These are phyloP conservation scores for Scedosporium apiospermum DNA, from an alignment of 2,329 filamentous ascomycete species.

Conservation along the genomic window DNA sequence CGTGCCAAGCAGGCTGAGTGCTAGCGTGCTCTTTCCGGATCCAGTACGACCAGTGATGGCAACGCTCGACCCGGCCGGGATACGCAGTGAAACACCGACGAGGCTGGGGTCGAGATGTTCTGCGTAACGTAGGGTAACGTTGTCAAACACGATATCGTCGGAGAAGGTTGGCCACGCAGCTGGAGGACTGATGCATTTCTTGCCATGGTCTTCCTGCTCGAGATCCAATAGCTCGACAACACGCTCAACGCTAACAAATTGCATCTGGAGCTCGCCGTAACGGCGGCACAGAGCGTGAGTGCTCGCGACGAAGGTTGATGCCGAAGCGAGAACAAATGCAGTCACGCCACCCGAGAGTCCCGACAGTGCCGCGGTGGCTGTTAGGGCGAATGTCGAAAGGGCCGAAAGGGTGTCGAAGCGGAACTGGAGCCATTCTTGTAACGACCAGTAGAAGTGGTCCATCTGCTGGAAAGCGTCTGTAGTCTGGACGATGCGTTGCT, in stretches of 20 bases:
- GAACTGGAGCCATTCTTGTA: conserved; percentile 77
- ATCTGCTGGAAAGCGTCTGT: conserved; percentile 88
- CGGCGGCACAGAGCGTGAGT: conserved; percentile 68
- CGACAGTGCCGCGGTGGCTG: conserved; percentile 63
- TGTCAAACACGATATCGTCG: conserved; percentile 66
- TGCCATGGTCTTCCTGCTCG: conserved; percentile 62
- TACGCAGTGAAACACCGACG: conserved; percentile 56
- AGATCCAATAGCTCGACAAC: conserved; percentile 74
- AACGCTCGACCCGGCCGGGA: conserved; percentile 55
- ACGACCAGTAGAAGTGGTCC: conserved; percentile 91
- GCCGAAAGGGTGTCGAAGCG: conserved; percentile 68
- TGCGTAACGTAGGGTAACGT: conserved; percentile 72
- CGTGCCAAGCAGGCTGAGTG: conserved; percentile 48
- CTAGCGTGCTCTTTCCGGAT: conserved; percentile 75
- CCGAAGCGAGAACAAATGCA: conserved; percentile 72
- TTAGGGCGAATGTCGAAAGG: conserved; percentile 62
- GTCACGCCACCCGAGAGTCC: conserved; percentile 69
- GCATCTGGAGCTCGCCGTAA: conserved; percentile 81
- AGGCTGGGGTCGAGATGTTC: conserved; percentile 67
- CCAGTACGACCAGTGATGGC: conserved; percentile 74
- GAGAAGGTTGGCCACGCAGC: conserved; percentile 66
- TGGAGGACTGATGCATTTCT: conserved; percentile 48
- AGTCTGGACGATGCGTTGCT: conserved; percentile 67
- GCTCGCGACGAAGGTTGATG: conserved; percentile 56
- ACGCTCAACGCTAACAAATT: conserved; percentile 83